These are phyloP conservation scores for Glycine soja DNA, from an alignment of 306 rosid species.

Conservation along the genomic window DNA sequence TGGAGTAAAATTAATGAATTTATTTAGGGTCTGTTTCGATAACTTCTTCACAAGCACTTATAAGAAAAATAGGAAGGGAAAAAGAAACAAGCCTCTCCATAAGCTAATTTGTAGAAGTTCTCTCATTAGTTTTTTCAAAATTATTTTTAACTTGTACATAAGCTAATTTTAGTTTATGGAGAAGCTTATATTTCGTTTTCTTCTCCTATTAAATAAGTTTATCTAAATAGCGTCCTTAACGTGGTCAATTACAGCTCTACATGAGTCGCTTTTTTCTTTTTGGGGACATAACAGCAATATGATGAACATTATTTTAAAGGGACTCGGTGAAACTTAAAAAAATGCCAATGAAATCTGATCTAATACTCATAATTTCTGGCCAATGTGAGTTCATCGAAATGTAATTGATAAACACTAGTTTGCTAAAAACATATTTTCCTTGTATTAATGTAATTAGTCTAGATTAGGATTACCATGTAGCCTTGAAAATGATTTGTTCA, in stretches of 20 bases:
- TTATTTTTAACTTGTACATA: too few relatives aligned
- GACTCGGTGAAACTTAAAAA: neutral
- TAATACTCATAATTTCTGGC: neutral
- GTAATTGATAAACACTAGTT: neutral
- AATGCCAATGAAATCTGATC: conserved; percentile 13
- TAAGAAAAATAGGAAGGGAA: too few relatives aligned
- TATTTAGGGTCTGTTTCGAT: too few relatives aligned
- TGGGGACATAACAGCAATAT: neutral
- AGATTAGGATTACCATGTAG: neutral
- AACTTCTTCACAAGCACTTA: too few relatives aligned
- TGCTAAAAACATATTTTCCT: neutral
- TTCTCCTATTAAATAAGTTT: too few relatives aligned
- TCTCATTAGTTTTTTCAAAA: too few relatives aligned
- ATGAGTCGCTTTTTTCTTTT: neutral
- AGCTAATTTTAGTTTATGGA: too few relatives aligned
- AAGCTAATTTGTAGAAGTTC: too few relatives aligned
- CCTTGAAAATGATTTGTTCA: conserved; percentile 22
- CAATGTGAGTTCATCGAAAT: conserved; percentile 25
- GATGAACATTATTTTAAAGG: conserved; percentile 4
- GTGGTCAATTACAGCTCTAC: conserved; percentile 5
- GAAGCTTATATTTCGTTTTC: too few relatives aligned
- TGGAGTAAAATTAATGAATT: neutral
- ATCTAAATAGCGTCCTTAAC: too few relatives aligned
- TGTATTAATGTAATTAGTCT: neutral
- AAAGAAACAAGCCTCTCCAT: too few relatives aligned